These are phyloP conservation scores for Diaporthe citrichinensis DNA, from an alignment of 2,329 filamentous ascomycete species.

Conservation along the genomic window DNA sequence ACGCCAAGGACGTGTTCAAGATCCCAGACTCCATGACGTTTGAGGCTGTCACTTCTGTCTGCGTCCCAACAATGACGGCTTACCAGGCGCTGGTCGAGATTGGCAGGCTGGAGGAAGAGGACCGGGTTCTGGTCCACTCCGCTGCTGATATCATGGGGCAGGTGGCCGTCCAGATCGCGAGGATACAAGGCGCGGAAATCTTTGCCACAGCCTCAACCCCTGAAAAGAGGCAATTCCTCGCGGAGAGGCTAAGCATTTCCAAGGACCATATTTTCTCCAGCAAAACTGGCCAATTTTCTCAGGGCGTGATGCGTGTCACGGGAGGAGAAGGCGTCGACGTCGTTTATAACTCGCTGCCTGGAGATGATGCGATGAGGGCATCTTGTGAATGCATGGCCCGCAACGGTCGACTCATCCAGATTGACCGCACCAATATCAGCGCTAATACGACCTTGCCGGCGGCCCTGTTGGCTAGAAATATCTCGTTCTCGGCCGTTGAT, in stretches of 20 bases:
- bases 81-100: conserved; percentile 55
- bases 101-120: conserved; percentile 46
- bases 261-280: conserved; percentile 54
- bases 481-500: conserved; percentile 53
- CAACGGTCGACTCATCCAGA: conserved; percentile 60
- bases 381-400: conserved; percentile 60
- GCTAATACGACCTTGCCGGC: conserved; percentile 58
- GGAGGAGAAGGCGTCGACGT: conserved; percentile 39
- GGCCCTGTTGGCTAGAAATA: conserved; percentile 56
- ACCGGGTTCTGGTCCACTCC: conserved; percentile 58
- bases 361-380: conserved; percentile 54
- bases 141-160: conserved; percentile 59
- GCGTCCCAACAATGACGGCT: conserved; percentile 46
- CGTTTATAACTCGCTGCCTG: conserved; percentile 37
- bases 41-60: conserved; percentile 47
- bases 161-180: conserved; percentile 57
- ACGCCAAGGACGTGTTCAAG: conserved; percentile 38
- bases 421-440: conserved; percentile 58
- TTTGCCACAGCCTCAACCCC: conserved; percentile 53
- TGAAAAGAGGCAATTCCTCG: conserved; percentile 54
- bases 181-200: conserved; percentile 53
- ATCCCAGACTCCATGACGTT: conserved; percentile 54
- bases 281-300: neutral
- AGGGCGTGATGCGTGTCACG: conserved; percentile 25
- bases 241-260: conserved; percentile 50